These are phyloP conservation scores for Jamesozyma piceae DNA, from an alignment of 805 yeast species.

Conservation along the genomic window DNA sequence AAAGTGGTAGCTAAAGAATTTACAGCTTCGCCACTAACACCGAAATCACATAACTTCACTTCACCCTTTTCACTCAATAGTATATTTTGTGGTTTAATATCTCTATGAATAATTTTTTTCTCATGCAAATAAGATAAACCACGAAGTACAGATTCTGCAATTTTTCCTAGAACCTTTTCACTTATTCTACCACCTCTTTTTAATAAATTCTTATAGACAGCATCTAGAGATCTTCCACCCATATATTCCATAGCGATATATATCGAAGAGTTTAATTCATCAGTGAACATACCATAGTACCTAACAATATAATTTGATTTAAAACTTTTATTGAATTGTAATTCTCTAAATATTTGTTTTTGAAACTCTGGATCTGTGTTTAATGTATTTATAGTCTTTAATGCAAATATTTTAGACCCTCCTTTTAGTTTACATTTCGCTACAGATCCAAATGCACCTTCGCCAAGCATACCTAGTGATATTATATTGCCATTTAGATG, in stretches of 20 bases:
- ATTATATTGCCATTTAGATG: conserved; percentile 46
- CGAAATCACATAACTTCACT: conserved; percentile 92
- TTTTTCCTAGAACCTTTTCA: conserved; percentile 84
- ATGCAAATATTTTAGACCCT: conserved; percentile 66
- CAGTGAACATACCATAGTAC: conserved; percentile 86
- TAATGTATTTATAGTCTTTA: conserved; percentile 45
- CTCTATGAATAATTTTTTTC: conserved; percentile 84
- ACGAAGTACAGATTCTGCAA: conserved; percentile 74
- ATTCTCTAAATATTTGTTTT: conserved; percentile 81
- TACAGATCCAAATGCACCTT: conserved; percentile 92
- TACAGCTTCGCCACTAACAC: conserved; percentile 95
- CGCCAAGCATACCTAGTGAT: conserved; percentile 71
- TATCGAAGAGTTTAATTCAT: conserved; percentile 67
- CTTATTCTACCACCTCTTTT: conserved; percentile 77
- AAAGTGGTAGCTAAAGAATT: conserved; percentile 92
- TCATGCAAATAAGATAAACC: conserved; percentile 86
- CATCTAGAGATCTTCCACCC: conserved; percentile 87
- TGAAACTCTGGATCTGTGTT: conserved; percentile 69
- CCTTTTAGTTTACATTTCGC: conserved; percentile 58
- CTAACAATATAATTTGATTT: conserved; percentile 76
- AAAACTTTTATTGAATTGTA: conserved; percentile 79
- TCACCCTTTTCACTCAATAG: conserved; percentile 66
- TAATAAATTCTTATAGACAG: conserved; percentile 72
- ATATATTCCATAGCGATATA: conserved; percentile 96
- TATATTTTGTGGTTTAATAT: conserved; percentile 92